Conservation (phyloP, 805 yeast species). For the Hanseniaspora mollemarum region DNA sequence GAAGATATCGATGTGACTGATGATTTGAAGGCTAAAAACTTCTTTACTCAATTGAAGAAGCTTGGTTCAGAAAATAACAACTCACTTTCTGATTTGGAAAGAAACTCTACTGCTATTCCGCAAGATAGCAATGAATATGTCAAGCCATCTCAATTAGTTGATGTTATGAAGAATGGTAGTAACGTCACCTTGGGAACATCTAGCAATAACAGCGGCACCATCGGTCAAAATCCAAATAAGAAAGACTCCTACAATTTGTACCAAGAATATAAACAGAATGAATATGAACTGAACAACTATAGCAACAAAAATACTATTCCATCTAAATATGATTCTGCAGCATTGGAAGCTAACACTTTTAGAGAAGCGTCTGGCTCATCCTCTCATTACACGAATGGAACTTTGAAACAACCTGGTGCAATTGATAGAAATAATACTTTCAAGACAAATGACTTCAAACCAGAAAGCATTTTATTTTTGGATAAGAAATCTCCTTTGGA, state of each 20-base stretch:
- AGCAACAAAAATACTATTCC: background rate
- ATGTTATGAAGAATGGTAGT: conserved; percentile 9
- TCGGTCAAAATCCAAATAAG: background rate
- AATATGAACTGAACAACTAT: background rate
- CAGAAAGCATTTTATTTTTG: conserved; percentile 9
- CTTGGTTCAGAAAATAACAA: conserved; percentile 2
- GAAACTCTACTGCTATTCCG: background rate
- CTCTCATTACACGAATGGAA: conserved; percentile 2
- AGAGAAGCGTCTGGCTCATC: conserved; percentile 8
- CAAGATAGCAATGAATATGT: background rate
- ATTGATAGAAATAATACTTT: conserved; percentile 9
- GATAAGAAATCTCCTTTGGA: conserved; percentile 13
- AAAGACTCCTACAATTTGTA: conserved; percentile 13
- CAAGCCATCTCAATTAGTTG: conserved; percentile 9
- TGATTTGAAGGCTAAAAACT: conserved; percentile 2
- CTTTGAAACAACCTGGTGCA: background rate
- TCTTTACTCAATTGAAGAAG: conserved; percentile 9
- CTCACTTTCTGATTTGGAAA: conserved; percentile 7
- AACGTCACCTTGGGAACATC: background rate
- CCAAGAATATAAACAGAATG: conserved; percentile 16
- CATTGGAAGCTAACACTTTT: background rate
- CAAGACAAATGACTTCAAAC: conserved; percentile 14
- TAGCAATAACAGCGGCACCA: background rate
- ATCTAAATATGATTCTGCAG: conserved; percentile 9
- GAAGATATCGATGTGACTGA: conserved; percentile 8